These are phyloP conservation scores for Santalum album DNA, from an alignment of 164 flowering plant species.

Conservation along the genomic window DNA sequence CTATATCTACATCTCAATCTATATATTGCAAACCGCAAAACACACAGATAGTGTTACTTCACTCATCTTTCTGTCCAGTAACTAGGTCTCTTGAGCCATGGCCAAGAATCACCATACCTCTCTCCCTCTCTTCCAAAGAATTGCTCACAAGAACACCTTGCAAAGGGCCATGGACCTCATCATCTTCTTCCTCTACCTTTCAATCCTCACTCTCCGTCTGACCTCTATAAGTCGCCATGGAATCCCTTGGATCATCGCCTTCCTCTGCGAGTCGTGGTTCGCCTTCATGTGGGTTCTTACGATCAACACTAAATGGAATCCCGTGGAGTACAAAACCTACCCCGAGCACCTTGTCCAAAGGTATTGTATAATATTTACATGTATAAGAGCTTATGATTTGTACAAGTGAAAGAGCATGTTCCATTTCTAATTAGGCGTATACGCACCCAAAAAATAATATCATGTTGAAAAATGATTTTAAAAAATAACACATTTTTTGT, in stretches of 20 bases:
- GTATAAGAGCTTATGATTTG: no score
- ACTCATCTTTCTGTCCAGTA: no score
- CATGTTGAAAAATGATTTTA: no score
- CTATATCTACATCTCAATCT: no score
- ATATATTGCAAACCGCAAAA: no score
- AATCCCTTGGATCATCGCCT: background rate
- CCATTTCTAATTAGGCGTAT: no score
- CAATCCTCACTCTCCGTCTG: background rate
- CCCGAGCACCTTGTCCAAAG: background rate
- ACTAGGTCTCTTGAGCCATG: background rate
- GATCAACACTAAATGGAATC: background rate
- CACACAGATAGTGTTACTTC: no score
- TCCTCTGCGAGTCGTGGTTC: background rate
- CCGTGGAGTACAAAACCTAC: background rate
- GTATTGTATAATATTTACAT: no score
- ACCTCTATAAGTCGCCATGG: background rate
- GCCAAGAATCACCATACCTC: background rate
- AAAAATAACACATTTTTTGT: no score
- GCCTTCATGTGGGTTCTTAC: background rate
- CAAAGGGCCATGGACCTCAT: background rate
- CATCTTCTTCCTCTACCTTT: background rate
- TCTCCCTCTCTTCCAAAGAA: background rate
- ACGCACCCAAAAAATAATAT: no score
- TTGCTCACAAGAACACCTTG: background rate
- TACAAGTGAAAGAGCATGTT: no score